A percentile compares a stretch with the other conserved stretches of the same genome.
These are phyloP conservation scores for Scedosporium apiospermum DNA, from an alignment of 2,329 filamentous ascomycete species.

Conservation along the genomic window DNA sequence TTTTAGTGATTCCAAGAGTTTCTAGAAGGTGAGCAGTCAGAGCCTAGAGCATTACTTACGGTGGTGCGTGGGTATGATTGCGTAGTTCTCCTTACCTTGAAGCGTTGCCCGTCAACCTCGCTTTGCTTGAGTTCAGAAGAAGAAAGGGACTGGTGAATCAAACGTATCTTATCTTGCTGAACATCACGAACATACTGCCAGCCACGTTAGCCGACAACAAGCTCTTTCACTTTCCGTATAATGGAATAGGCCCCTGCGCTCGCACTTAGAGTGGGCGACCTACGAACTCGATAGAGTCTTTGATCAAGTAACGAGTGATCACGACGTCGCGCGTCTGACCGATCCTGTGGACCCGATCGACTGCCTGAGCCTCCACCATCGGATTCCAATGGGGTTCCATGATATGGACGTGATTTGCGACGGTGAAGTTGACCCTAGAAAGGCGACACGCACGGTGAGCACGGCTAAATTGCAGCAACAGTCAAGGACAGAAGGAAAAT, in stretches of 20 bases:
- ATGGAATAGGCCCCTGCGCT: not conserved
- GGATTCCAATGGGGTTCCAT: constrained; percentile 48
- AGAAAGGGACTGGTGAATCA: not conserved
- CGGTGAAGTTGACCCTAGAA: constrained; percentile 34
- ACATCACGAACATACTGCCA: not conserved
- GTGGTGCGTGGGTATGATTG: not conserved
- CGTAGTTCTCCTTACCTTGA: not conserved
- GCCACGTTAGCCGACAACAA: not conserved
- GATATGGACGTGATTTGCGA: constrained; percentile 38
- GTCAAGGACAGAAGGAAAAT: not conserved
- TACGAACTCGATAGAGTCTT: constrained; percentile 33
- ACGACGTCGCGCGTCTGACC: constrained; percentile 32
- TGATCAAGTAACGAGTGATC: constrained; percentile 35
- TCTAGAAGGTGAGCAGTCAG: too few species aligned
- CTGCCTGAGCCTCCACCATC: constrained; percentile 39
- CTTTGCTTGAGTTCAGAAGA: not conserved
- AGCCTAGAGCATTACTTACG: too few species aligned
- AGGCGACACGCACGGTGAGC: not conserved
- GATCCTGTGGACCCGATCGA: constrained; percentile 36
- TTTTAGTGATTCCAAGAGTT: too few species aligned
- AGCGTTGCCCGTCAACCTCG: not conserved
- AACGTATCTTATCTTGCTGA: not conserved
- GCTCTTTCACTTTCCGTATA: not conserved
- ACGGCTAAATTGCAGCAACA: too few species aligned
- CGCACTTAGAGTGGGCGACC: constrained; percentile 5